phyloP scores from a whole-genome alignment of 2,329 filamentous ascomycete genomes.

The Colletotrichum tropicale region DNA sequence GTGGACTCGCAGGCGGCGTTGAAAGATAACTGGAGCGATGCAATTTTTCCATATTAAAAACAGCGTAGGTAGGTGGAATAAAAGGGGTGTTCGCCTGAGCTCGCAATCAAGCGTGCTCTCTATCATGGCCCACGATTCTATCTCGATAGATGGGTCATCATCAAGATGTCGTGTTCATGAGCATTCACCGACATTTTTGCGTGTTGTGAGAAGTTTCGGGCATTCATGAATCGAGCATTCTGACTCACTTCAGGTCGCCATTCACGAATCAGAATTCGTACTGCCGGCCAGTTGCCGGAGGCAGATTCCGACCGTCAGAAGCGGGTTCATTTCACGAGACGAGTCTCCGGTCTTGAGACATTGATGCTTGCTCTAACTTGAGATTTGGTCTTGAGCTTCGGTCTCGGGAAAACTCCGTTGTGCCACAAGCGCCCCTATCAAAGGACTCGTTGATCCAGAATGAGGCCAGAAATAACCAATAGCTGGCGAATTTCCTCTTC shows the following conservation, averaged over 20 bases:
- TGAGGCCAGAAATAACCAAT: background rate
- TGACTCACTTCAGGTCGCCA: background rate
- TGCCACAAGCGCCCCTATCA: background rate
- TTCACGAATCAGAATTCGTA: background rate
- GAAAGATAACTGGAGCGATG: background rate
- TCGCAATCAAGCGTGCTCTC: background rate
- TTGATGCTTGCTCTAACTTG: background rate
- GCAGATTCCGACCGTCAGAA: background rate
- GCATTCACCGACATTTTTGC: background rate
- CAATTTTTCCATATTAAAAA: background rate
- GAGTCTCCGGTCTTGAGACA: background rate
- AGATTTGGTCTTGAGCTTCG: background rate
- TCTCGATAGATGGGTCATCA: background rate
- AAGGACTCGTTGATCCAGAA: accelerated
- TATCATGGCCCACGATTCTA: background rate
- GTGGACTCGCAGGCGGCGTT: background rate
- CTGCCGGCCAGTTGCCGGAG: accelerated
- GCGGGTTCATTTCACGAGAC: background rate
- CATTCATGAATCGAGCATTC: background rate
- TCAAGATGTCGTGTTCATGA: background rate
- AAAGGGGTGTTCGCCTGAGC: background rate
- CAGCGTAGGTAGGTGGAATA: background rate
- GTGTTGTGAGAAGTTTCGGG: background rate
- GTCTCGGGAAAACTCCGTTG: background rate
- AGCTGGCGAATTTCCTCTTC: background rate